A percentile compares a stretch with the other conserved stretches of the same genome.
These are phyloP conservation scores for Fusarium tuaranense DNA, from an alignment of 2,329 filamentous ascomycete genomes.

Conservation along the genomic window DNA sequence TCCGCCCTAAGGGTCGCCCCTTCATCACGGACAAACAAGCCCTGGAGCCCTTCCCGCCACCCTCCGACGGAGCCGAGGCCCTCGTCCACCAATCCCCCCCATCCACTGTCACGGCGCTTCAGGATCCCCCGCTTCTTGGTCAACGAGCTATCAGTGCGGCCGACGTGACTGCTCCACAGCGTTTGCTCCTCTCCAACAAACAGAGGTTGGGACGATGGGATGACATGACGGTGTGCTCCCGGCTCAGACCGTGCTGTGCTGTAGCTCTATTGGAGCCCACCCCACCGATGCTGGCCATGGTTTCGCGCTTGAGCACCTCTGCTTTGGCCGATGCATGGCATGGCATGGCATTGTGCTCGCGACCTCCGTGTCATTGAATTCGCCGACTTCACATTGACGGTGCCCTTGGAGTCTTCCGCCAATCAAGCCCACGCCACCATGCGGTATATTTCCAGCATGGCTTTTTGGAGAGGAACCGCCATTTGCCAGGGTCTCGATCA, in stretches of 20 bases:
- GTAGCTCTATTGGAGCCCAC: conserved; percentile 22
- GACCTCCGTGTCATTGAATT: conserved; percentile 33
- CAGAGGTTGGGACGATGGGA: conserved; percentile 23
- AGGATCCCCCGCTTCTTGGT: conserved; percentile 39
- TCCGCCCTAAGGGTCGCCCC: conserved; percentile 40
- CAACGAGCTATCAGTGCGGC: conserved; percentile 34
- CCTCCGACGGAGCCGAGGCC: conserved; percentile 45
- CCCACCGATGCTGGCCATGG: conserved; percentile 35
- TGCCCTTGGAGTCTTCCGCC: conserved; percentile 30
- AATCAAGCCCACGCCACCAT: conserved; percentile 34
- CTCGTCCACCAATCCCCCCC: conserved; percentile 38
- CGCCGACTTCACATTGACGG: conserved; percentile 29
- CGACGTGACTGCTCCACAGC: conserved; percentile 32
- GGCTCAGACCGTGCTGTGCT: conserved; percentile 12
- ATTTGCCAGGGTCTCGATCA: conserved; percentile 40
- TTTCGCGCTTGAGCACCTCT: conserved; percentile 37
- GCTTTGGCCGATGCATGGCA: conserved; percentile 1
- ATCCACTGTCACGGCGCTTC: conserved; percentile 24
- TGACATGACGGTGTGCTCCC: conserved; percentile 32
- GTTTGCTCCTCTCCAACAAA: conserved; percentile 25
- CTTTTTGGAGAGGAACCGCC: conserved; percentile 23
- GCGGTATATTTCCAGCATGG: conserved; percentile 40
- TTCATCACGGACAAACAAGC: conserved; percentile 43
- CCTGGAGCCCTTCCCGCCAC: conserved; percentile 45
- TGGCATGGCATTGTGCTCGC: conserved; percentile 6